Percentiles rank a stretch among this genome's conserved stretches.
Conservation (phyloP, 805 yeast species). For the Starmerella vaccinii region DNA sequence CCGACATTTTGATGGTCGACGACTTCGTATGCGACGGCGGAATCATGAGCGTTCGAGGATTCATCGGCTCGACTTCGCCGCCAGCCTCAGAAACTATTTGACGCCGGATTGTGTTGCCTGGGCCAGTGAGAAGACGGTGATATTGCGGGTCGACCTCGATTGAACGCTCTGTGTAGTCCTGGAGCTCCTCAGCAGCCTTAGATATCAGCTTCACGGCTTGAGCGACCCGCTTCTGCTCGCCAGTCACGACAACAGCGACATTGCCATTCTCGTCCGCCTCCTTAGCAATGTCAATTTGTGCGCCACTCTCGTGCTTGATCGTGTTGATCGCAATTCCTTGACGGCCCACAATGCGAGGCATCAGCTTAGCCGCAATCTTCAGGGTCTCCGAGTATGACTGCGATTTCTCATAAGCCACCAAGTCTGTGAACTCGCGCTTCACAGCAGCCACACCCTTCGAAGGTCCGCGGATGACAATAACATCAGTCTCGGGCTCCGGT, state of each 20-base stretch:
- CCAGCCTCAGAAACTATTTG: conserved; percentile 74
- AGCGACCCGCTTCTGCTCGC: conserved; percentile 64
- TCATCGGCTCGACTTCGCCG: conserved; percentile 40
- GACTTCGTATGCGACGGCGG: conserved; percentile 49
- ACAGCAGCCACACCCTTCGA: conserved; percentile 59
- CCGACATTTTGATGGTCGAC: conserved; percentile 49
- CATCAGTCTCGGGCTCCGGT: conserved; percentile 13
- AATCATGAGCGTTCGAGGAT: conserved; percentile 48
- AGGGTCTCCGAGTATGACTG: conserved; percentile 63
- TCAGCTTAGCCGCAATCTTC: conserved; percentile 58
- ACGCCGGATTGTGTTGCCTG: conserved; percentile 61
- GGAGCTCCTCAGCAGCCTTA: conserved; percentile 52
- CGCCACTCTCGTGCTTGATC: conserved; percentile 58
- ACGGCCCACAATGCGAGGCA: conserved; percentile 82
- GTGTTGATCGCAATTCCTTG: conserved; percentile 74
- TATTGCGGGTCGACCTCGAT: conserved; percentile 62
- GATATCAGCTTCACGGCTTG: conserved; percentile 57
- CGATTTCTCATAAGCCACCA: conserved; percentile 76
- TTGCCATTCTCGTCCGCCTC: conserved; percentile 41
- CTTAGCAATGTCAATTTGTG: conserved; percentile 34
- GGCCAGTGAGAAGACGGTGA: conserved; percentile 69
- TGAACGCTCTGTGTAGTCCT: conserved; percentile 48
- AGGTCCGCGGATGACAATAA: conserved; percentile 49
- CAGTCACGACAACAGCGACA: conserved; percentile 61
- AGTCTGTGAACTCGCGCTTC: conserved; percentile 45